phyloP scores from a whole-genome alignment of 768 basidiomycete species.

The Gymnopilus dilepis region DNA sequence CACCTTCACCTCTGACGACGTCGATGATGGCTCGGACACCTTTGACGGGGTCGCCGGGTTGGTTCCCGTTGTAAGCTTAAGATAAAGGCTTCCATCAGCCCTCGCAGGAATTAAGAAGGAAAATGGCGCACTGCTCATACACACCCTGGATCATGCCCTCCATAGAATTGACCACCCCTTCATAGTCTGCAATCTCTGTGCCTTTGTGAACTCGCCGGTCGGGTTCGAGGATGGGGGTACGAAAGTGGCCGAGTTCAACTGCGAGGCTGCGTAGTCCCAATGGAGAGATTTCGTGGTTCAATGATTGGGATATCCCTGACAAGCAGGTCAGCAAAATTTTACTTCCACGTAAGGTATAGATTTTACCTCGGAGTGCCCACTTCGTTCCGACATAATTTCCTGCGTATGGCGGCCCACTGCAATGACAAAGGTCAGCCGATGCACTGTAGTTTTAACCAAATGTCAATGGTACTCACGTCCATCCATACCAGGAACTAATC shows the following conservation, averaged over 20 bases:
- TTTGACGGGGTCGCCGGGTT: slow-evolving; percentile 44
- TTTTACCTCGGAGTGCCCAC: slow-evolving; percentile 38
- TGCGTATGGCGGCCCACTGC: slow-evolving; percentile 34
- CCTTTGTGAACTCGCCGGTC: slow-evolving; percentile 33
- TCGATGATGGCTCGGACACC: slow-evolving; percentile 40
- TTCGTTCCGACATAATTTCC: slow-evolving; percentile 47
- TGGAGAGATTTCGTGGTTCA: slow-evolving; percentile 43
- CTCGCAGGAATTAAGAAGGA: not conserved
- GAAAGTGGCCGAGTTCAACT: slow-evolving; percentile 46
- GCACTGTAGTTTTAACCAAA: not conserved
- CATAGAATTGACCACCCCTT: slow-evolving; percentile 24
- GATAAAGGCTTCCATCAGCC: not conserved
- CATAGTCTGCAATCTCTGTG: slow-evolving; percentile 39
- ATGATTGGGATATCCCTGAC: slow-evolving; percentile 35
- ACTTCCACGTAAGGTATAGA: no score
- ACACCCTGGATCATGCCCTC: slow-evolving; percentile 34
- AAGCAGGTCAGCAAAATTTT: no score
- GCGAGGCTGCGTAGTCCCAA: slow-evolving; percentile 43
- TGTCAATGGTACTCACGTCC: slow-evolving; percentile 34
- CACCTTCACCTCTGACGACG: slow-evolving; percentile 35
- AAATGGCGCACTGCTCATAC: no score
- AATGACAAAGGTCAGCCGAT: not conserved
- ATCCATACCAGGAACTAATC: slow-evolving; percentile 46
- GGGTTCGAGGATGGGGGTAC: slow-evolving; percentile 36
- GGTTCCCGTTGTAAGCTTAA: slow-evolving; percentile 38